Conservation (phyloP, 2,329 filamentous ascomycete genomes). For the Fusarium transvaalense region DNA sequence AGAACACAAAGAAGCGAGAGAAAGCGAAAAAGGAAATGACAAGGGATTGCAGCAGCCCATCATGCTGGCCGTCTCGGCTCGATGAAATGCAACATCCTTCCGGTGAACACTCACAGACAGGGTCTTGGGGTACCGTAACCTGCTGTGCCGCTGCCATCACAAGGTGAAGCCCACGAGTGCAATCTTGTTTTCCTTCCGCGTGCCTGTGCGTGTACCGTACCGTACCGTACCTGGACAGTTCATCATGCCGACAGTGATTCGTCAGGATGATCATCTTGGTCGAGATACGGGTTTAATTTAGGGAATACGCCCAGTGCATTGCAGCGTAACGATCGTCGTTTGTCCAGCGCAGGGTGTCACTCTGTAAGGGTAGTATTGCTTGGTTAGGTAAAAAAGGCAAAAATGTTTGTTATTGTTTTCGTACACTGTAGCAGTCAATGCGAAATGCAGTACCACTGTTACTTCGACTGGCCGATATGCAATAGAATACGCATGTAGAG, state of each 20-base stretch:
- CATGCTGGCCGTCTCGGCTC: background rate
- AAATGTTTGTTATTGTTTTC: background rate
- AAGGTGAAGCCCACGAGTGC: constrained; percentile 12
- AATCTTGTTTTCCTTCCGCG: constrained; percentile 31
- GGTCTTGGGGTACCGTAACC: constrained; percentile 39
- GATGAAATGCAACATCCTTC: constrained; percentile 30
- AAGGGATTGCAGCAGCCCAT: background rate
- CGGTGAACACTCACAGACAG: constrained; percentile 17
- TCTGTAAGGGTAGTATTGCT: constrained; percentile 1
- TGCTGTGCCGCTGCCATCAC: constrained; percentile 34
- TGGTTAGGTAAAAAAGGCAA: constrained; percentile 1
- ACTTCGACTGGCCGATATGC: constrained; percentile 15
- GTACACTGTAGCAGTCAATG: background rate
- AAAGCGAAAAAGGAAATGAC: background rate
- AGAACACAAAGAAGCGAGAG: background rate
- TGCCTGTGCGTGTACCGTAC: background rate
- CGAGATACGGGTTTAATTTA: constrained; percentile 21
- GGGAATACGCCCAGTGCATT: constrained; percentile 23
- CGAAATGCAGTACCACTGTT: constrained; percentile 33
- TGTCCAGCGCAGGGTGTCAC: constrained; percentile 31
- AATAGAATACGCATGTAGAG: constrained; percentile 1
- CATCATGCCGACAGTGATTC: constrained; percentile 19
- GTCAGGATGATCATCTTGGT: constrained; percentile 2
- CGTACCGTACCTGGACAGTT: constrained; percentile 15
- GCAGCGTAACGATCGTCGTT: constrained; percentile 5